Conservation (phyloP, 345 rosid genomes). For the Nephelium lappaceum region DNA sequence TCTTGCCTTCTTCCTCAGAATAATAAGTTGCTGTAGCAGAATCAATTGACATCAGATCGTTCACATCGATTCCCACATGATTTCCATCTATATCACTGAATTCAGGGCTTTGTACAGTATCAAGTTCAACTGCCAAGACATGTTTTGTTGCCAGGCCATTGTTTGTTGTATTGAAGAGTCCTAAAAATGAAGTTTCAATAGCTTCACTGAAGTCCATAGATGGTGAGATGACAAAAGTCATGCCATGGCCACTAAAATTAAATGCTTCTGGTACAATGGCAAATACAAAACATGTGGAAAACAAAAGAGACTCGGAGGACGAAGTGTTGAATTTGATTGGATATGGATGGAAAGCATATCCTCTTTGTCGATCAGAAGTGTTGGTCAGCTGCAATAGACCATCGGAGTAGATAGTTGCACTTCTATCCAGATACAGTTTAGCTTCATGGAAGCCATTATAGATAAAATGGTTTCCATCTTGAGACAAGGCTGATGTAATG, state of each 20-base stretch:
- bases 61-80: constrained; percentile 33
- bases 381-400: constrained; percentile 71
- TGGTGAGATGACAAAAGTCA: constrained; percentile 44
- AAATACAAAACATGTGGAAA: constrained; percentile 46
- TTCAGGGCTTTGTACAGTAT: constrained; percentile 10
- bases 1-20: constrained; percentile 25
- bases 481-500: constrained; percentile 14
- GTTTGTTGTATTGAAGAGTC: constrained; percentile 25
- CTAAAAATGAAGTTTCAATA: constrained; percentile 20
- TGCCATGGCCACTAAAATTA: constrained; percentile 40
- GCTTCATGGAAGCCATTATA: not conserved
- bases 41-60: constrained; percentile 19
- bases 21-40: constrained; percentile 46
- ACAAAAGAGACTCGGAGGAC: constrained; percentile 22
- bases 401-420: constrained; percentile 32
- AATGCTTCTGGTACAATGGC: constrained; percentile 31
- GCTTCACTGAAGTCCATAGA: constrained; percentile 25
- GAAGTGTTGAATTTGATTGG: constrained; percentile 4
- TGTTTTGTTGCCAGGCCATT: constrained; percentile 23
- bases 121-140: constrained; percentile 35
- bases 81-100: constrained; percentile 22
- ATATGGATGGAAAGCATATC: not conserved
- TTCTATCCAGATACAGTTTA: not conserved
- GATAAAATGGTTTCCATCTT: not conserved
- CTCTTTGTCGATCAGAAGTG: constrained; percentile 26